A percentile compares a stretch with the other conserved stretches of the same genome.
phyloP scores from a whole-genome alignment of 225 moss, liverwort and hornwort species.

The Takakia lepidozioides region DNA sequence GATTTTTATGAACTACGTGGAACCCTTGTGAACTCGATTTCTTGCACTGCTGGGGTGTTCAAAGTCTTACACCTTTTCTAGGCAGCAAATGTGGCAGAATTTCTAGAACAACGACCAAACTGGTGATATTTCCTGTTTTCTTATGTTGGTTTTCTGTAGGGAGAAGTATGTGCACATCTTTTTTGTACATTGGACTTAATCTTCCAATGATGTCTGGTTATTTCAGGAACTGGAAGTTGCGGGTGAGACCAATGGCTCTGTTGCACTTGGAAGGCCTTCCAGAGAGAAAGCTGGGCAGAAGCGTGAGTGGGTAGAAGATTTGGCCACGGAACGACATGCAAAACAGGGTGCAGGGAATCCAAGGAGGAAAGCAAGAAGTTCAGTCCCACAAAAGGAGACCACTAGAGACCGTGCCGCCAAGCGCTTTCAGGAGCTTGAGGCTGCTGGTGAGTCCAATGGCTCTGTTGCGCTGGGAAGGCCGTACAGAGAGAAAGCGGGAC shows the following conservation, averaged over 20 bases:
- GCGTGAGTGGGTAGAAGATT: slow-evolving; percentile 58
- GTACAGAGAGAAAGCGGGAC: slow-evolving; percentile 33
- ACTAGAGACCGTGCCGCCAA: too few relatives aligned
- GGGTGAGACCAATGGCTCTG: slow-evolving; percentile 60
- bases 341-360: slow-evolving; percentile 38
- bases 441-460: slow-evolving; percentile 70
- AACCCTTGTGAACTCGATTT: too few relatives aligned
- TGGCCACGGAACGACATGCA: slow-evolving; percentile 52
- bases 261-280: slow-evolving; percentile 42
- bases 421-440: slow-evolving; percentile 99
- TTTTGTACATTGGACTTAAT: too few relatives aligned
- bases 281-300: slow-evolving; percentile 46
- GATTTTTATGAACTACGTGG: too few relatives aligned
- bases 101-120: too few relatives aligned
- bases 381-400: slow-evolving; percentile 37
- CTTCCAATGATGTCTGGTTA: too few relatives aligned
- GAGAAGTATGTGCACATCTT: too few relatives aligned
- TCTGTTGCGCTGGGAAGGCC: slow-evolving; percentile 42
- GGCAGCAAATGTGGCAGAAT: too few relatives aligned
- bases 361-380: slow-evolving; percentile 42
- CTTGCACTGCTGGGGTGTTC: too few relatives aligned
- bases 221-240: slow-evolving; percentile 97
- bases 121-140: too few relatives aligned
- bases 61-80: too few relatives aligned
- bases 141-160: too few relatives aligned